Percentiles rank a stretch among this genome's conserved stretches.
Conservation (phyloP, 495 filamentous ascomycete genomes). For the Thozetella sp. region DNA sequence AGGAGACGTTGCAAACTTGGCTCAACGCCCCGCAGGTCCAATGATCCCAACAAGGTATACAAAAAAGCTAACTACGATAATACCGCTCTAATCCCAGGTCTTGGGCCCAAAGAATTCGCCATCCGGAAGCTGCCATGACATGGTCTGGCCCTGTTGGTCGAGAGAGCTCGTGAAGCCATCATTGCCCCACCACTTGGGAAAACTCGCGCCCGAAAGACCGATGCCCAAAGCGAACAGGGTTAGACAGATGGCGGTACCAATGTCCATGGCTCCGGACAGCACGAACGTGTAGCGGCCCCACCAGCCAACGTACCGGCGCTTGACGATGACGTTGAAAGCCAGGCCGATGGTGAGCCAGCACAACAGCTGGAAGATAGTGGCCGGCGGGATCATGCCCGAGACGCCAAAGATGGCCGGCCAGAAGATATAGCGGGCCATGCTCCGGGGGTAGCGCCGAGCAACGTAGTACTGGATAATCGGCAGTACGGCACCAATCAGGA, state of each 20-base stretch:
- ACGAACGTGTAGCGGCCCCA: slow-evolving; percentile 82
- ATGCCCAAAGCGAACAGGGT: slow-evolving; percentile 74
- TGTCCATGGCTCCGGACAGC: slow-evolving; percentile 70
- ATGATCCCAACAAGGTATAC: too few species aligned
- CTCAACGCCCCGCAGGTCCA: too few species aligned
- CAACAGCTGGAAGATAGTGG: slow-evolving; percentile 66
- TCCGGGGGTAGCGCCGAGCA: slow-evolving; percentile 59
- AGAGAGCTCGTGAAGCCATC: not conserved
- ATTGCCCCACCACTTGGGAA: slow-evolving; percentile 4
- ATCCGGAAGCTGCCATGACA: too few species aligned
- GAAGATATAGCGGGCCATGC: slow-evolving; percentile 55
- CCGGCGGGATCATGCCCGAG: slow-evolving; percentile 62
- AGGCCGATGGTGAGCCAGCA: slow-evolving; percentile 68
- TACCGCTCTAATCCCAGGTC: too few species aligned
- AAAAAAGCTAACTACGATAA: too few species aligned
- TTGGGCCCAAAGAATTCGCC: too few species aligned
- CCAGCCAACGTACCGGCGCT: slow-evolving; percentile 65
- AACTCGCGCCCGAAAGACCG: not conserved
- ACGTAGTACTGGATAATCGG: slow-evolving; percentile 62
- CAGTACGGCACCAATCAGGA: slow-evolving; percentile 60
- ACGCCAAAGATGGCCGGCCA: slow-evolving; percentile 71
- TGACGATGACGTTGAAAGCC: slow-evolving; percentile 67
- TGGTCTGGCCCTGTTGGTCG: too few species aligned
- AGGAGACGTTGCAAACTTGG: too few species aligned
- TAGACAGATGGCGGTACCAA: slow-evolving; percentile 64